Conservation (phyloP, 768 basidiomycete genomes). For the Dictyophora rubrovolvata region DNA sequence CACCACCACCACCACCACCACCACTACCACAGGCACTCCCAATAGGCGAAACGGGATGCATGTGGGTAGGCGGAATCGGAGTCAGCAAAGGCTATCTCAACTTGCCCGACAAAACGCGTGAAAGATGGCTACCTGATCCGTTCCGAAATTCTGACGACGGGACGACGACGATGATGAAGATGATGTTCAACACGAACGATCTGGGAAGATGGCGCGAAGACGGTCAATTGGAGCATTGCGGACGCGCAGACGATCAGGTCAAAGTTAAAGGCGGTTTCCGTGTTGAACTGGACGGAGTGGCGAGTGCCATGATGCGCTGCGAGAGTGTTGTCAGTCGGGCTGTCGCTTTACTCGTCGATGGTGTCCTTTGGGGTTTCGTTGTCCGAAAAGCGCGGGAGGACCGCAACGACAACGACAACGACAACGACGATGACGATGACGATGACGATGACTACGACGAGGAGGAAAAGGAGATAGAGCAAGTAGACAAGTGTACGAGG, state of each 20-base stretch:
- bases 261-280: constrained; percentile 16
- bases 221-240: constrained; percentile 15
- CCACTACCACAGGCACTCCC: constrained; percentile 1
- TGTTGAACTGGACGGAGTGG: constrained; percentile 17
- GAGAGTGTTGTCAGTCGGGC: constrained; percentile 4
- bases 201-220: constrained; percentile 15
- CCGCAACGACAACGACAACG: not conserved
- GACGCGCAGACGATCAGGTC: constrained; percentile 17
- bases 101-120: constrained; percentile 14
- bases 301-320: constrained; percentile 11
- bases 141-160: constrained; percentile 6
- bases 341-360: constrained; percentile 12
- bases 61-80: constrained; percentile 17
- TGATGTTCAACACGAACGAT: constrained; percentile 19
- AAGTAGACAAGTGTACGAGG: not conserved
- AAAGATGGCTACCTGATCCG: constrained; percentile 12
- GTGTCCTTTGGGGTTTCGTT: constrained; percentile 15
- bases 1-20: not conserved
- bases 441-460: not conserved
- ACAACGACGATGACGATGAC: not conserved
- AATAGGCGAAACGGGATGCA: constrained; percentile 12
- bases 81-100: constrained; percentile 16
- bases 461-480: not conserved
- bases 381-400: not conserved
- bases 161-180: not conserved